Evolutionary conservation across 495 filamentous ascomycete species (phyloP).

Genomic region (Tuber indicum): DNA sequence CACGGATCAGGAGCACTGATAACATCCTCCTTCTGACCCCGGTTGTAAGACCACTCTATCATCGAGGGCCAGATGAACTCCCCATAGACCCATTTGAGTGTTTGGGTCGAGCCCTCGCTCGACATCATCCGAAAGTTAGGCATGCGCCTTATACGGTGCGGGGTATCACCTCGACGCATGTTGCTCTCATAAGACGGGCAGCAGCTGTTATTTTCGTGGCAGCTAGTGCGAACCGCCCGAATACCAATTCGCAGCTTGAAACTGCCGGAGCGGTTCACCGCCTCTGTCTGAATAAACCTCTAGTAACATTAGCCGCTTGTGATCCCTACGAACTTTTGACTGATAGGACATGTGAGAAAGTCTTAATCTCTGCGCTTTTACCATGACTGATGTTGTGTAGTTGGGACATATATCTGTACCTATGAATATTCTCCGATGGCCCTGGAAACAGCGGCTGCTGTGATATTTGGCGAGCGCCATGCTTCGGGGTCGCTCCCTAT

Average conservation of each 20-base stretch:
- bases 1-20: slow-evolving; percentile 42
- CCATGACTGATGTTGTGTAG: slow-evolving; percentile 24
- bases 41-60: slow-evolving; percentile 49
- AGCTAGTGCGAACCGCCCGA: slow-evolving; percentile 35
- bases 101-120: slow-evolving; percentile 52
- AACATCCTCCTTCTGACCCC: slow-evolving; percentile 57
- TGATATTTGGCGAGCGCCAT: slow-evolving; percentile 51
- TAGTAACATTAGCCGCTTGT: slow-evolving; percentile 42
- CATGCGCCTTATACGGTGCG: slow-evolving; percentile 57
- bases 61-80: slow-evolving; percentile 30
- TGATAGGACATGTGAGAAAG: slow-evolving; percentile 40
- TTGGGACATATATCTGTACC: slow-evolving; percentile 44
- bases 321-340: slow-evolving; percentile 42
- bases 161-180: slow-evolving; percentile 55
- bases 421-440: slow-evolving; percentile 49
- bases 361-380: not conserved
- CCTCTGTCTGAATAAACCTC: slow-evolving; percentile 40
- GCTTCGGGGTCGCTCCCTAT: slow-evolving; percentile 40
- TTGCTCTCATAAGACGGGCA: slow-evolving; percentile 55
- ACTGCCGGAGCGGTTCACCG: slow-evolving; percentile 40
- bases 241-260: slow-evolving; percentile 34
- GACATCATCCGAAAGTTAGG: slow-evolving; percentile 51
- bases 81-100: slow-evolving; percentile 56
- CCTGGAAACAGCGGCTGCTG: slow-evolving; percentile 51
- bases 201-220: slow-evolving; percentile 52